These are phyloP conservation scores for Podospora appendiculata DNA, from an alignment of 495 filamentous ascomycete species.

Conservation along the genomic window DNA sequence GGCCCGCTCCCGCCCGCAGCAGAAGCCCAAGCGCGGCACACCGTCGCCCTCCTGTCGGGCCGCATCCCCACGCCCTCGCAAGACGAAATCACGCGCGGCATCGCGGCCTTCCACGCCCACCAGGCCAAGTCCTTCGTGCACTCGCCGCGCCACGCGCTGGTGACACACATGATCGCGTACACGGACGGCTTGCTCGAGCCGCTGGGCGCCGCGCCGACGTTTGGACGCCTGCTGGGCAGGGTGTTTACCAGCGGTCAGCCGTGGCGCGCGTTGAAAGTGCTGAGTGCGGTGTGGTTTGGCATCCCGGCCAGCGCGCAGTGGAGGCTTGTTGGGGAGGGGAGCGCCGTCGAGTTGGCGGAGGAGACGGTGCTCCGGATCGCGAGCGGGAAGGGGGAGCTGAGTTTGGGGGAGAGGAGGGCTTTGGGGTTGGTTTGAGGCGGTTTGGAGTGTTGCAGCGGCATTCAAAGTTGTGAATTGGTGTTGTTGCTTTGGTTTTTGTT, in stretches of 20 bases:
- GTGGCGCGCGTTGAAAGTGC: constrained; percentile 3
- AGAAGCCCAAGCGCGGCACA: constrained; percentile 15
- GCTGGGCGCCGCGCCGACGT: constrained; percentile 9
- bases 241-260: constrained; percentile 5
- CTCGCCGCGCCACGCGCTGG: constrained; percentile 10
- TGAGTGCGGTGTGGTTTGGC: constrained; percentile 13
- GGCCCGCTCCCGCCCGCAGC: constrained; percentile 13
- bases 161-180: constrained; percentile 6
- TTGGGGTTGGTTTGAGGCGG: too few species aligned
- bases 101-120: constrained; percentile 3
- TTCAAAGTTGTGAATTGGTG: too few species aligned
- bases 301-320: constrained; percentile 14
- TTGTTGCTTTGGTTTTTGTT: too few species aligned
- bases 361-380: constrained; percentile 2
- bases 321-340: constrained; percentile 14
- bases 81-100: constrained; percentile 7
- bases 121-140: constrained; percentile 9
- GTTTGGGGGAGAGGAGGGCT: constrained; percentile 6
- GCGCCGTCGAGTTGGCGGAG: constrained; percentile 7
- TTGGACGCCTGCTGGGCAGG: constrained; percentile 5
- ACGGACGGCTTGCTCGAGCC: constrained; percentile 11
- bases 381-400: constrained; percentile 9
- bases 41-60: constrained; percentile 6
- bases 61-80: constrained; percentile 5
- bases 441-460: too few species aligned